These are phyloP conservation scores for Aspergillus leporis DNA, from an alignment of 495 filamentous ascomycete species.

Conservation along the genomic window DNA sequence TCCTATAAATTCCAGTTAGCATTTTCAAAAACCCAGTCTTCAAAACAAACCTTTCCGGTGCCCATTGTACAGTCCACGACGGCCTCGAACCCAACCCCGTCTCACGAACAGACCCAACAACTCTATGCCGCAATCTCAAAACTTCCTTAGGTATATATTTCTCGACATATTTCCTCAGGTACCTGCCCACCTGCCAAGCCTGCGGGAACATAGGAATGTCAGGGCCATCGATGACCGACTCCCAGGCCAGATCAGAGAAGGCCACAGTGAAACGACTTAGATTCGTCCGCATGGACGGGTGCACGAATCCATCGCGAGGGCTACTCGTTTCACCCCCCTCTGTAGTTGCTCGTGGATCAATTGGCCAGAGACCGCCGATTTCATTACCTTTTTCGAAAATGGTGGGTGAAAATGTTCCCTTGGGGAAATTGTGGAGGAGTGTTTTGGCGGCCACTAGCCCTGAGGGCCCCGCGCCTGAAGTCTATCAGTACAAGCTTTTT, in stretches of 20 bases:
- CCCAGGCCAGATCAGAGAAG: conserved; percentile 80
- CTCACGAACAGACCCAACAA: conserved; percentile 46
- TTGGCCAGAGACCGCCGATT: conserved; percentile 75
- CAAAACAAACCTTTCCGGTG: conserved; percentile 28
- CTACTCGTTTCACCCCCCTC: neutral
- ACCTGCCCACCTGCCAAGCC: conserved; percentile 74
- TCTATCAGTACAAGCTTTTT: neutral
- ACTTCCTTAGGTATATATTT: conserved; percentile 53
- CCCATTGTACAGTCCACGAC: conserved; percentile 58
- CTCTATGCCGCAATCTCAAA: conserved; percentile 53
- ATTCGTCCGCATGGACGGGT: conserved; percentile 75
- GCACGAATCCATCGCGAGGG: conserved; percentile 40
- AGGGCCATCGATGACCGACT: conserved; percentile 37
- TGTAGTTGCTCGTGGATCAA: neutral
- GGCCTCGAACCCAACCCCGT: conserved; percentile 14
- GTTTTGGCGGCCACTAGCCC: conserved; percentile 83
- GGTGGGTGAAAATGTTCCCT: conserved; percentile 62
- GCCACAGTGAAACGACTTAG: conserved; percentile 74
- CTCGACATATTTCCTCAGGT: conserved; percentile 63
- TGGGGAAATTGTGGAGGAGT: conserved; percentile 59
- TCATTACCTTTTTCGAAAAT: conserved; percentile 66
- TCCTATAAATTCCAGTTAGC: neutral
- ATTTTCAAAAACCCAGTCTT: neutral
- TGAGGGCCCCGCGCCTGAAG: conserved; percentile 72
- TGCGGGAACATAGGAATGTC: conserved; percentile 63